A percentile compares a stretch with the other conserved stretches of the same genome.
These are phyloP conservation scores for Termitomyces sp. DNA, from an alignment of 768 basidiomycete species.

Conservation along the genomic window DNA sequence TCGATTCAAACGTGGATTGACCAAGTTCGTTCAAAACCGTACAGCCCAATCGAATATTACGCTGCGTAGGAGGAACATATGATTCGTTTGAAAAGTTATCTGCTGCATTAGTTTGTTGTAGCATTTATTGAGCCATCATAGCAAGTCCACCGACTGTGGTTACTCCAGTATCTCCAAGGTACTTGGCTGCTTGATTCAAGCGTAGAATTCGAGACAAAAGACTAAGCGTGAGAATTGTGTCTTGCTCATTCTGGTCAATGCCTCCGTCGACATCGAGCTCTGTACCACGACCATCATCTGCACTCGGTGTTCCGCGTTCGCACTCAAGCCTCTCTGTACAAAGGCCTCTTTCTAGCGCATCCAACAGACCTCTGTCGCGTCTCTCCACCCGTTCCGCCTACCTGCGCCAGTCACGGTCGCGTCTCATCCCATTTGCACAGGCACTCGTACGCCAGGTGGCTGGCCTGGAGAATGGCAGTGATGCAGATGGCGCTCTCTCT, in stretches of 20 bases:
- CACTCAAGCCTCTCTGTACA: conserved; percentile 11
- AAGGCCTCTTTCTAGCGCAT: conserved; percentile 24
- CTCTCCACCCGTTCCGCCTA: conserved; percentile 29
- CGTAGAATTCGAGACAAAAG: not conserved
- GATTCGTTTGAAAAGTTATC: not conserved
- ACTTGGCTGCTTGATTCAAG: not conserved
- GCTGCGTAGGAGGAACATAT: too few relatives aligned
- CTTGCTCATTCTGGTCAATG: conserved; percentile 6
- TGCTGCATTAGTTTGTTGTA: not conserved
- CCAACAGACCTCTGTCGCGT: conserved; percentile 33
- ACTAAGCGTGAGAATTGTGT: conserved; percentile 1
- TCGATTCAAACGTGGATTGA: not conserved
- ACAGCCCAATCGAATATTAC: too few relatives aligned
- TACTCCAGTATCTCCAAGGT: not conserved
- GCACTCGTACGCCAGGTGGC: conserved; percentile 47
- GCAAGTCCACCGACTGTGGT: not conserved
- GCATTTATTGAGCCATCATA: not conserved
- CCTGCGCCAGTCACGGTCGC: conserved; percentile 39
- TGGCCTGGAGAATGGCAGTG: conserved; percentile 38
- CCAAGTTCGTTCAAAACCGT: too few relatives aligned
- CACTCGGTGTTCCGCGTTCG: conserved; percentile 28
- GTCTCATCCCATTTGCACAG: conserved; percentile 50
- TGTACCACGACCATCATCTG: conserved; percentile 32
- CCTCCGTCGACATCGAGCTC: conserved; percentile 20
- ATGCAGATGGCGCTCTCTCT: conserved; percentile 24